Evolutionary conservation across 805 yeast genomes (phyloP), one percentile per base, ranked within the genome.

Genomic region (Sugiyamaella lignohabitans): DNA sequence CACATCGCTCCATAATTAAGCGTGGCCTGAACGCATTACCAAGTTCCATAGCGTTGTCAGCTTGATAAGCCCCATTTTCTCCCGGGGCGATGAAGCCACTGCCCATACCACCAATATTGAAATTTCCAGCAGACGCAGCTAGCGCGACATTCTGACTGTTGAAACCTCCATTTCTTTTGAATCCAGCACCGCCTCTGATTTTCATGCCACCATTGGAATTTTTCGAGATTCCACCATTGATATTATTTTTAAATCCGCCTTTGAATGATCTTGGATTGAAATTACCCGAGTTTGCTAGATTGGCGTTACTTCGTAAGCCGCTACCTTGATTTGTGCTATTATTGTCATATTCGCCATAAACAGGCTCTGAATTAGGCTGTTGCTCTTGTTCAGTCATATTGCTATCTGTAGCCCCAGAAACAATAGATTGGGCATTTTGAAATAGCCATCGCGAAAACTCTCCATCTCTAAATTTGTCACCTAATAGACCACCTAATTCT

Each of bases 371-470:
- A 4, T 18, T 38, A 5, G 40, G 41, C 11, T 32, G 16, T 24
- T 4, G 4, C 17, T 14, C n/a, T n/a, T 14, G 22, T 16, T 19
- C 34, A 5, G 34, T 10, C 5, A 17, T 21, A 5, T 18, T 22
- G 5, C n/a, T 40, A 20, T 16, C 16, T 21, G 43, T 24, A 20
- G 36, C 48, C 11, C 43, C 46, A 14, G 34, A n/a, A 16, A 34
- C 37, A 18, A 55, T 32, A 8, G 45, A 38, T 16, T 44, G 40
- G 18, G 48, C 40, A 41, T 52, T 55, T 1, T 41, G 36, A 40
- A 54, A 54, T 1, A 53, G 53, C 64, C 64, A 60, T 10, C 24
- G 29, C 1, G 59, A 23, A 43, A 60, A 60, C 8, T 45, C 53
- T n/a, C n/a, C n/a, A 2, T 24, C 43, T 10, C 42, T 38, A 38